Percentiles rank a stretch among this genome's conserved stretches.
These are phyloP conservation scores for Saccharomycopsis fermentans DNA, from an alignment of 805 yeast species.

Conservation along the genomic window DNA sequence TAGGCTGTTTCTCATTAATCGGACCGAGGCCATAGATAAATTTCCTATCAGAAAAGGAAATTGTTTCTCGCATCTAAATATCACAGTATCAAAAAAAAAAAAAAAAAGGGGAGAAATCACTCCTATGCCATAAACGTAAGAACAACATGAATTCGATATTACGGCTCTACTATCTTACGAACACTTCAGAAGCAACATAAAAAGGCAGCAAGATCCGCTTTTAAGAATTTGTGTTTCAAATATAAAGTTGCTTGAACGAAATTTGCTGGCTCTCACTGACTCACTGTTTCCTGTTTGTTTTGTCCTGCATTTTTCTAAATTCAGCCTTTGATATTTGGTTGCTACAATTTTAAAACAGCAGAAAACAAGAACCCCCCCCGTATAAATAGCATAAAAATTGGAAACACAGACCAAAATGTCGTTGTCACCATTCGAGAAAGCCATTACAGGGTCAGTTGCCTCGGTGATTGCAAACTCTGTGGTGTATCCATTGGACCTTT, in stretches of 20 bases:
- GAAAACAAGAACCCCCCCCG: too few relatives aligned
- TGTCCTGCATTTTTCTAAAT: too few relatives aligned
- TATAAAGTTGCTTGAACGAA: too few relatives aligned
- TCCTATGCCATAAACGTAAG: background rate
- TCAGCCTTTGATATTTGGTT: too few relatives aligned
- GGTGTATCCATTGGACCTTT: conserved; percentile 73
- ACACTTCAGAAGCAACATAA: too few relatives aligned
- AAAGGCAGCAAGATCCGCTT: too few relatives aligned
- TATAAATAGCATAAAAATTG: too few relatives aligned
- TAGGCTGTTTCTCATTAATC: background rate
- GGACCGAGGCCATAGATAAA: background rate
- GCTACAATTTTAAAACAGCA: too few relatives aligned
- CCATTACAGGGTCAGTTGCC: conserved; percentile 74
- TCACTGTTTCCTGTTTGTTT: too few relatives aligned
- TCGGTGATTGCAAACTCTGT: conserved; percentile 69
- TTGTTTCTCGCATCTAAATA: background rate
- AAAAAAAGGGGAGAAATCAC: background rate
- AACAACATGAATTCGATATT: background rate
- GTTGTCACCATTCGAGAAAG: conserved; percentile 63
- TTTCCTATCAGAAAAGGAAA: background rate
- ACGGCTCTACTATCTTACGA: too few relatives aligned
- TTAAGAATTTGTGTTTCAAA: too few relatives aligned
- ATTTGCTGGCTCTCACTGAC: too few relatives aligned
- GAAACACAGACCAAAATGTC: conserved; percentile 14
- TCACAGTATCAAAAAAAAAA: background rate